Evolutionary conservation across 2,329 filamentous ascomycete genomes (phyloP).

Genomic region (Fusarium sp.): DNA sequence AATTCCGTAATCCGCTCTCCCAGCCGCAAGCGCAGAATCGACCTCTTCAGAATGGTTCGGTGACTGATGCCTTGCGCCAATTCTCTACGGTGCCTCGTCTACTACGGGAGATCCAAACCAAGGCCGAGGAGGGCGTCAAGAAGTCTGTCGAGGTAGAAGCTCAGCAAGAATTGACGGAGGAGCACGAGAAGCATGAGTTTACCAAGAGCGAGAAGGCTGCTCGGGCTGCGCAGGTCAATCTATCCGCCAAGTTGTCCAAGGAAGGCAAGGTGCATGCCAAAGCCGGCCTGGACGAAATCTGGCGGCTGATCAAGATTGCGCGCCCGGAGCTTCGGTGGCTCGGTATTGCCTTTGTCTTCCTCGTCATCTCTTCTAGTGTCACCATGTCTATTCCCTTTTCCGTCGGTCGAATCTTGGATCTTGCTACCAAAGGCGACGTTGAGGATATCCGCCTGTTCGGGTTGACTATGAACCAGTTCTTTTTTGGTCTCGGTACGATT

Average conservation of each 20-base stretch:
- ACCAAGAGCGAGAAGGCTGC: conserved; percentile 85
- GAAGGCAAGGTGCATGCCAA: conserved; percentile 72
- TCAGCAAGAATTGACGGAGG: conserved; percentile 49
- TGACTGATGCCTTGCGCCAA: conserved; percentile 41
- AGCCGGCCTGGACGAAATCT: conserved; percentile 80
- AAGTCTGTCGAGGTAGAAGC: conserved; percentile 48
- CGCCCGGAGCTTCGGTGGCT: conserved; percentile 85
- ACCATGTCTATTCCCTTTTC: conserved; percentile 98
- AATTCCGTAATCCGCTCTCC: conserved; percentile 8
- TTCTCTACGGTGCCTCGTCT: conserved; percentile 46
- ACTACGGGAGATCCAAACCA: conserved; percentile 43
- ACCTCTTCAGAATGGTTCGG: conserved; percentile 18
- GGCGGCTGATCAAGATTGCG: conserved; percentile 89
- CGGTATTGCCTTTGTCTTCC: conserved; percentile 81
- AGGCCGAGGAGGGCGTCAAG: conserved; percentile 50
- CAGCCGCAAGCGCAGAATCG: conserved; percentile 8
- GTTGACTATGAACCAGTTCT: conserved; percentile 88
- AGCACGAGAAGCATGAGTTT: conserved; percentile 58
- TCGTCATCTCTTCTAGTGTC: conserved; percentile 90
- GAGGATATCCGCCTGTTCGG: conserved; percentile 83
- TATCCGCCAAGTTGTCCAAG: conserved; percentile 88
- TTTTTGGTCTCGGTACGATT: conserved; percentile 80
- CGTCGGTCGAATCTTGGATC: conserved; percentile 94
- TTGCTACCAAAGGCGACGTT: conserved; percentile 79
- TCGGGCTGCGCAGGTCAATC: conserved; percentile 88